A percentile compares a stretch with the other conserved stretches of the same genome.
Evolutionary conservation across 2,329 filamentous ascomycete species (phyloP).

Genomic region (Talaromyces sp.): DNA sequence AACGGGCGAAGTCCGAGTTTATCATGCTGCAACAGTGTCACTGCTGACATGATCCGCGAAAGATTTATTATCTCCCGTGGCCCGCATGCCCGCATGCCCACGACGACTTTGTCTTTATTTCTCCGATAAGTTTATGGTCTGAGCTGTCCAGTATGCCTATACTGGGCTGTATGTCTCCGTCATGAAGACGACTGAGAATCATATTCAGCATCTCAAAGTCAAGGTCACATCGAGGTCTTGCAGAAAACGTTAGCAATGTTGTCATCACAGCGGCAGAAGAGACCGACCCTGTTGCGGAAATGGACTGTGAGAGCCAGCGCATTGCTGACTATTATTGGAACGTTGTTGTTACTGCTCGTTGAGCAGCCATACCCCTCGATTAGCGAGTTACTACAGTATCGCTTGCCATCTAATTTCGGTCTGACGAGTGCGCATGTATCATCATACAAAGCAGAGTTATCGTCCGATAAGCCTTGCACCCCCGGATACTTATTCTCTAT

Average conservation of each 20-base stretch:
- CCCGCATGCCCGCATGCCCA: background rate
- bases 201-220: background rate
- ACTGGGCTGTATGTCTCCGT: background rate
- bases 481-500: slow-evolving; percentile 10
- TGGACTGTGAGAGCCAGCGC: slow-evolving; percentile 6
- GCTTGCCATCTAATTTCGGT: background rate
- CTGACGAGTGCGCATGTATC: background rate
- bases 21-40: background rate
- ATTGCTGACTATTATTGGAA: background rate
- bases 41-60: background rate
- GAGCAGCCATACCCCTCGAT: background rate
- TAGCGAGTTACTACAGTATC: background rate
- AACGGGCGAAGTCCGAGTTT: background rate
- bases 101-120: background rate
- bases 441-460: background rate
- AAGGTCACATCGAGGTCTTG: background rate
- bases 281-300: background rate
- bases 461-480: background rate
- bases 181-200: background rate
- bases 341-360: background rate
- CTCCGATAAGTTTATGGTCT: background rate
- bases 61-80: background rate
- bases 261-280: background rate
- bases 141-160: background rate
- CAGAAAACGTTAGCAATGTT: background rate